Percentiles rank a stretch among this genome's conserved stretches.
phyloP scores from a whole-genome alignment of 768 basidiomycete genomes.

The Phlebiopsis gigantea region DNA sequence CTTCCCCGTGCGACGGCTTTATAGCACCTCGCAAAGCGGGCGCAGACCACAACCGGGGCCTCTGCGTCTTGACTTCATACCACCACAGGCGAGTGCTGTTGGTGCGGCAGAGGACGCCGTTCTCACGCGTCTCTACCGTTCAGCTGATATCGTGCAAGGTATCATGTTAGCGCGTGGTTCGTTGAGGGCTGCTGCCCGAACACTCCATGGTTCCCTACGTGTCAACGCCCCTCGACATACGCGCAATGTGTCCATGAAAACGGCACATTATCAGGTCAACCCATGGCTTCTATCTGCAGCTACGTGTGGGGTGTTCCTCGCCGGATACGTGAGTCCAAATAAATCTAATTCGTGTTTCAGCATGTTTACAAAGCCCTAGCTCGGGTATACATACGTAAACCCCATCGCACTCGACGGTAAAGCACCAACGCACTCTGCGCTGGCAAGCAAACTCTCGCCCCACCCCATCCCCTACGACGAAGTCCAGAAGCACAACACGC shows the following conservation, averaged over 20 bases:
- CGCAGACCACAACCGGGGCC: neutral
- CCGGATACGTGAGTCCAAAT: slow-evolving; percentile 2
- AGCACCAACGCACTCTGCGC: neutral
- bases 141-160: neutral
- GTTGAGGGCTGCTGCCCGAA: neutral
- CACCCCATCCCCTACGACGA: slow-evolving; percentile 25
- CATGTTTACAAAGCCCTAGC: too few species aligned
- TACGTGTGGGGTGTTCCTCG: neutral
- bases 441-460: neutral
- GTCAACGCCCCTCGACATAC: neutral
- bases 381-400: neutral
- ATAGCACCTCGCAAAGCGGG: neutral
- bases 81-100: neutral
- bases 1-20: neutral
- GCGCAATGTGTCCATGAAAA: neutral
- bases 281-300: neutral
- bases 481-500: slow-evolving; percentile 46
- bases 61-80: neutral
- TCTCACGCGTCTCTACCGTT: neutral
- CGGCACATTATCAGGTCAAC: neutral
- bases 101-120: neutral
- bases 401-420: slow-evolving; percentile 4
- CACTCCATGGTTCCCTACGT: neutral
- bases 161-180: neutral
- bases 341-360: too few species aligned